Evolutionary conservation across 1,284 basidiomycete species (phyloP), one percentile per base, ranked within the genome.

Genomic region (Phylloboletellus chloephorus): DNA sequence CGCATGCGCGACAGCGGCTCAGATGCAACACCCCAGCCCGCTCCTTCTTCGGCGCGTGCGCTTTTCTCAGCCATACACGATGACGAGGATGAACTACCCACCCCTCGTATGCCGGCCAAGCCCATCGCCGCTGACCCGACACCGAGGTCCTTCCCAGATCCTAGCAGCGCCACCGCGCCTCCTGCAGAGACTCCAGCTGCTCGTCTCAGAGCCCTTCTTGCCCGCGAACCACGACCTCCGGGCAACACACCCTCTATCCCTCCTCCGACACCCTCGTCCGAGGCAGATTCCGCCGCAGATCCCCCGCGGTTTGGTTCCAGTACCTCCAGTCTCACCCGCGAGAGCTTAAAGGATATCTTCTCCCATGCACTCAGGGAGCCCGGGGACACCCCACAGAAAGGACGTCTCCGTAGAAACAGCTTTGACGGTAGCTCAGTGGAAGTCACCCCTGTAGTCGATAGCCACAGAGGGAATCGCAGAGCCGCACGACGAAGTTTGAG

Each of bases 231-330:
- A 66, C 49, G 65, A 67, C 37, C 64, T 66, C 49, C 62, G 61
- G 47, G 48, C 48, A 36, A 57, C 49, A 20, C 53, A 56, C 37
- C 53, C 31, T 60, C 68, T 51, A 39, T 57, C 55, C 23, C 57
- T 58, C 39, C 64, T 52, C 58, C 53, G 52, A 13, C 59, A 7
- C 64, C 69, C 3, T 58, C 65, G 1, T 78, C 78, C 21, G 76
- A 79, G 32, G 59, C 68, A 2, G 80, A 81, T n/a, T 82, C 82
- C 0, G 76, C 78, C 51, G 72, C 74, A 39, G 81, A 78, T 32
- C 64, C 67, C 11, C 65, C 67, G 2, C 65, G 65, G 21, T 63
- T 67, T 20, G 67, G 59, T 21, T 60, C 67, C 28, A 61, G 42
- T 56, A 59, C 72, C 0, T 67, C 71, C 16, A 79, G 74, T 41